Conservation (phyloP, 2,329 filamentous ascomycete genomes). For the Exophiala lecanii-corni region DNA sequence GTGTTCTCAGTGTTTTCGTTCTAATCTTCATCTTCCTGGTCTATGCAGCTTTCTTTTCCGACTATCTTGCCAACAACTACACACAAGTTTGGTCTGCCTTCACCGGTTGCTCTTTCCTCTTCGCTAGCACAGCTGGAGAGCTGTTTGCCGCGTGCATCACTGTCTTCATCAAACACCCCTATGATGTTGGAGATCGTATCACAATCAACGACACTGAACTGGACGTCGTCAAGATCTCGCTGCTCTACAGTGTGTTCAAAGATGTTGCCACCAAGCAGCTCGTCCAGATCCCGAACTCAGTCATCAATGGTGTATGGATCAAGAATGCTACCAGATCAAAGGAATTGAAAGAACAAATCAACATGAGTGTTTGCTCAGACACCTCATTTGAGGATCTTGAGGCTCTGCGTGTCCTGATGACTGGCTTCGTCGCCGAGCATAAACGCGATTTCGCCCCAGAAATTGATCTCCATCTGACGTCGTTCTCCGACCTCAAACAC, state of each 20-base stretch:
- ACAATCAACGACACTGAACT: conserved; percentile 26
- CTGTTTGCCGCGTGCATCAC: conserved; percentile 28
- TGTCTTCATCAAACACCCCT: conserved; percentile 31
- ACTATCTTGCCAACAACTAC: conserved; percentile 16
- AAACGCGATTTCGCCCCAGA: conserved; percentile 32
- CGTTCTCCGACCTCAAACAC: conserved; percentile 29
- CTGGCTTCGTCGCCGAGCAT: conserved; percentile 34
- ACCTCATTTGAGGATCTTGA: conserved; percentile 33
- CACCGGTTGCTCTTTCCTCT: conserved; percentile 26
- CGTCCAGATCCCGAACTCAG: conserved; percentile 34
- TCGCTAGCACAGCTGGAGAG: conserved; percentile 27
- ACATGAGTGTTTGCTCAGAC: conserved; percentile 26
- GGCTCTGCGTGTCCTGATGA: conserved; percentile 28
- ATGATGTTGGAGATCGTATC: conserved; percentile 33
- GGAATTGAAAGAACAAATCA: conserved; percentile 33
- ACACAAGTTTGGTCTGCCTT: conserved; percentile 18
- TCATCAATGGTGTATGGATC: conserved; percentile 35
- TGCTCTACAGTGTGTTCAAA: conserved; percentile 34
- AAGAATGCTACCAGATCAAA: conserved; percentile 35
- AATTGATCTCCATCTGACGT: conserved; percentile 31
- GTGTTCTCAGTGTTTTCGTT: conserved; percentile 29
- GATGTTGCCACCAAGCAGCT: conserved; percentile 31
- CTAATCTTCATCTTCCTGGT: conserved; percentile 18
- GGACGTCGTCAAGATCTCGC: conserved; percentile 31
- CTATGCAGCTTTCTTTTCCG: conserved; percentile 19